A percentile compares a stretch with the other conserved stretches of the same genome.
phyloP scores from a whole-genome alignment of 2,329 filamentous ascomycete genomes.

The Claviceps monticola region DNA sequence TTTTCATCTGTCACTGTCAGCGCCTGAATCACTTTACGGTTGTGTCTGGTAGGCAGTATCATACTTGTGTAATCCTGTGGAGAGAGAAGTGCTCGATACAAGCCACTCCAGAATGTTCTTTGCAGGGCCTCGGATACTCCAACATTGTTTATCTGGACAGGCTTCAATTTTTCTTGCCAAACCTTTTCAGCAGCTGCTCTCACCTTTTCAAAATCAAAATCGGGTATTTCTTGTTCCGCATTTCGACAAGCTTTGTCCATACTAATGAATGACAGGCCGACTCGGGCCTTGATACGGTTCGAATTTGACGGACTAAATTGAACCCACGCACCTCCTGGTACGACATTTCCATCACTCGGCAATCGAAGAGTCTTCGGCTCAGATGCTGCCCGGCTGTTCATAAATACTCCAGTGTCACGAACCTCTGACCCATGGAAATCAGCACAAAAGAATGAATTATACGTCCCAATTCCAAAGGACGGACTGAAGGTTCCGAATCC shows the following conservation, averaged over 20 bases:
- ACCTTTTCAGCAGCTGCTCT: conserved; percentile 39
- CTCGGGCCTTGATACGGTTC: conserved; percentile 45
- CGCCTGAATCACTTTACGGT: background rate
- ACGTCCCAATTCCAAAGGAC: conserved; percentile 46
- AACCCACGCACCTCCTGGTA: conserved; percentile 43
- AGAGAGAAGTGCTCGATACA: conserved; percentile 54
- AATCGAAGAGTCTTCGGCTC: conserved; percentile 24
- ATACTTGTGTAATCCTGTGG: conserved; percentile 56
- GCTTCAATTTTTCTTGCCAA: conserved; percentile 50
- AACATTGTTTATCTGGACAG: conserved; percentile 40
- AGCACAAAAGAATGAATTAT: conserved; percentile 44
- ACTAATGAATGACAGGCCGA: conserved; percentile 60
- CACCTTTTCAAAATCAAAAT: conserved; percentile 48
- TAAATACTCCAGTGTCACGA: conserved; percentile 43
- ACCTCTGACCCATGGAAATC: conserved; percentile 41
- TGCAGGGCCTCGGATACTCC: conserved; percentile 43
- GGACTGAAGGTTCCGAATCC: conserved; percentile 45
- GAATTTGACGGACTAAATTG: conserved; percentile 34
- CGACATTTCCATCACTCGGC: conserved; percentile 14
- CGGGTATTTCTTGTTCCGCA: conserved; percentile 54
- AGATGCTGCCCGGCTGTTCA: conserved; percentile 35
- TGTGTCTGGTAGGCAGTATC: background rate
- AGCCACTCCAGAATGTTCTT: conserved; percentile 55
- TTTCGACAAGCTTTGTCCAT: conserved; percentile 53
- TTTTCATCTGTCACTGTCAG: conserved; percentile 44